Evolutionary conservation across 2,329 filamentous ascomycete species (phyloP).

Genomic region (Verticillium longisporum): DNA sequence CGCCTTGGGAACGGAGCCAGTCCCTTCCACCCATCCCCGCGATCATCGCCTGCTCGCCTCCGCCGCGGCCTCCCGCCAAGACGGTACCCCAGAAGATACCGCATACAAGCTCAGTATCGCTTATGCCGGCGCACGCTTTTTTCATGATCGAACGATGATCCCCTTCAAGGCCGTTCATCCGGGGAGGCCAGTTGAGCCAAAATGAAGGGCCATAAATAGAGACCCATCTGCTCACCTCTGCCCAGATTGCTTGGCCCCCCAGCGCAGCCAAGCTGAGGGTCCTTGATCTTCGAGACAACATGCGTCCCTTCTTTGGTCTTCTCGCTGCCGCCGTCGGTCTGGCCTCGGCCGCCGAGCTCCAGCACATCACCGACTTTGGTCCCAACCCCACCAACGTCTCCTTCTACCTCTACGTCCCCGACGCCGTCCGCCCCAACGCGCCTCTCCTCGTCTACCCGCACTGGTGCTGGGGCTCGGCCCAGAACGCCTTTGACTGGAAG

Average conservation of each 20-base stretch:
- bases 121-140: neutral
- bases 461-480: constrained; percentile 49
- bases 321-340: neutral
- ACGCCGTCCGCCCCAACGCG: constrained; percentile 32
- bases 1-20: neutral
- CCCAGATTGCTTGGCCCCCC: neutral
- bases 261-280: neutral
- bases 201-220: neutral
- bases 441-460: constrained; percentile 49
- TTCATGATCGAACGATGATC: neutral
- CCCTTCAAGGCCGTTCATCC: neutral
- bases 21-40: neutral
- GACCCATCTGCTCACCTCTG: neutral
- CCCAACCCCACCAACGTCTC: constrained; percentile 43
- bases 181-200: neutral
- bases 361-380: constrained; percentile 19
- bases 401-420: constrained; percentile 46
- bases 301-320: neutral
- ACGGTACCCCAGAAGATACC: neutral
- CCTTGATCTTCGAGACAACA: neutral
- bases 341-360: constrained; percentile 5
- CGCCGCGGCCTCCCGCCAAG: neutral
- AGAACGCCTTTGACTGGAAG: constrained; percentile 39
- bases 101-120: neutral
- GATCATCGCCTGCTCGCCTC: neutral